phyloP scores from a whole-genome alignment of 2,329 filamentous ascomycete genomes.

The Penicillium sp. region DNA sequence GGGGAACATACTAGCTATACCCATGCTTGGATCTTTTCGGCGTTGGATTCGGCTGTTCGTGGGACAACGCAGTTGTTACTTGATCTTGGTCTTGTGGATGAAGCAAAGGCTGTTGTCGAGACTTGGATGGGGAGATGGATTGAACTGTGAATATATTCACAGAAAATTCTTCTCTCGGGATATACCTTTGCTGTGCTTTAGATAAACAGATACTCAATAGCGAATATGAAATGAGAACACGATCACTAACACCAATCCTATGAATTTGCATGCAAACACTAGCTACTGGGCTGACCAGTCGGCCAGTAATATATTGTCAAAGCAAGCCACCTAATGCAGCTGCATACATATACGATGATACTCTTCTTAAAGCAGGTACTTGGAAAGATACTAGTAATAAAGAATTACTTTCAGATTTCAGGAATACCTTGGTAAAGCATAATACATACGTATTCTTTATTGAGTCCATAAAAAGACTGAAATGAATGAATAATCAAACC shows the following conservation, averaged over 20 bases:
- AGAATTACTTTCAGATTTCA: too few species aligned
- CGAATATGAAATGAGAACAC: background rate
- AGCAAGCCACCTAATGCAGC: background rate
- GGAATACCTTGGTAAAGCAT: too few species aligned
- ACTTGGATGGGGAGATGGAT: conserved; percentile 72
- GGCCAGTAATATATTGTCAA: background rate
- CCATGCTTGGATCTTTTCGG: conserved; percentile 57
- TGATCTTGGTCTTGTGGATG: conserved; percentile 66
- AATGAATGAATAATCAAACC: background rate
- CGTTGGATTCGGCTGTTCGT: conserved; percentile 65
- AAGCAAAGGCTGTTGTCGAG: conserved; percentile 63
- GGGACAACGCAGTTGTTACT: conserved; percentile 62
- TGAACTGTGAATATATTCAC: conserved; percentile 13
- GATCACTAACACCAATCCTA: background rate
- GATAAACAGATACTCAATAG: background rate
- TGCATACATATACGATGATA: too few species aligned
- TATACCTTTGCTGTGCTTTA: too few species aligned
- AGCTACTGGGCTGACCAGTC: background rate
- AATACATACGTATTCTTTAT: background rate
- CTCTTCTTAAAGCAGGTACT: too few species aligned
- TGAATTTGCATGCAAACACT: background rate
- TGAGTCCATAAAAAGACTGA: background rate
- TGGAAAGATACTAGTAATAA: too few species aligned
- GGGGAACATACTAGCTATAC: conserved; percentile 70
- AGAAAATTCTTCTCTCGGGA: too few species aligned